Conservation (phyloP, 257 asterid species). For the Forsythia suspensa region DNA sequence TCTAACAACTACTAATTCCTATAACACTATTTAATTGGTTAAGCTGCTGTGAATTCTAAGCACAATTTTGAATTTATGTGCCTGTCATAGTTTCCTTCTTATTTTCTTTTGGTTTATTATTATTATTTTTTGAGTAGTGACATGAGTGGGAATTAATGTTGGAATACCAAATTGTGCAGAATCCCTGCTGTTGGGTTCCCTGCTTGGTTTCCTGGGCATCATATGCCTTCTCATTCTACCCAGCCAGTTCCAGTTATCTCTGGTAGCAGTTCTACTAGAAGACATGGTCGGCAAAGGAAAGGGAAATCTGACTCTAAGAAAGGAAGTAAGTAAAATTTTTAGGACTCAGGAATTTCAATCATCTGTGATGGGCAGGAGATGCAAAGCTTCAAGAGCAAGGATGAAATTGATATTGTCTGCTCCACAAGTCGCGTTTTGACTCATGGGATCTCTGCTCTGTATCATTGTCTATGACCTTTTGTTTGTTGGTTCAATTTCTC, state of each 20-base stretch:
- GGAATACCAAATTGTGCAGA: constrained; percentile 50
- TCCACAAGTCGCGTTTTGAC: constrained; percentile 1
- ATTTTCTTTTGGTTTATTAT: not conserved
- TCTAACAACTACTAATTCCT: not conserved
- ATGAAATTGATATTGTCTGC: constrained; percentile 38
- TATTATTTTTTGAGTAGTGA: not conserved
- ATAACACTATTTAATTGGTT: not conserved
- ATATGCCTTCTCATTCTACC: constrained; percentile 67
- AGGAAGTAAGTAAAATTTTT: constrained; percentile 37
- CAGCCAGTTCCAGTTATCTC: constrained; percentile 47
- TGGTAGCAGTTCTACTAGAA: constrained; percentile 44
- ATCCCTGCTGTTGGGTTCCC: constrained; percentile 99
- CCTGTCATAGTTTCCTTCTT: not conserved
- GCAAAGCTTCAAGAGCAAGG: constrained; percentile 86
- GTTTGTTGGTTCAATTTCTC: too few species aligned
- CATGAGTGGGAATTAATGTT: constrained; percentile 4
- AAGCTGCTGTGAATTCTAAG: not conserved
- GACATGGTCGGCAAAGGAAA: constrained; percentile 38
- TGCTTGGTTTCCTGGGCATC: constrained; percentile 99
- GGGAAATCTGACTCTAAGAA: constrained; percentile 51
- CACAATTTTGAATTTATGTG: too few species aligned
- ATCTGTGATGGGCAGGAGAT: constrained; percentile 68
- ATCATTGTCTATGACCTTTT: constrained; percentile 4
- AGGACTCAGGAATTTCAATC: constrained; percentile 23
- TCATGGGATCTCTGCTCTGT: not conserved